These are phyloP conservation scores for Helicostylum pulchrum DNA, from an alignment of 192 early-diverging fungal genomes.

Conservation along the genomic window DNA sequence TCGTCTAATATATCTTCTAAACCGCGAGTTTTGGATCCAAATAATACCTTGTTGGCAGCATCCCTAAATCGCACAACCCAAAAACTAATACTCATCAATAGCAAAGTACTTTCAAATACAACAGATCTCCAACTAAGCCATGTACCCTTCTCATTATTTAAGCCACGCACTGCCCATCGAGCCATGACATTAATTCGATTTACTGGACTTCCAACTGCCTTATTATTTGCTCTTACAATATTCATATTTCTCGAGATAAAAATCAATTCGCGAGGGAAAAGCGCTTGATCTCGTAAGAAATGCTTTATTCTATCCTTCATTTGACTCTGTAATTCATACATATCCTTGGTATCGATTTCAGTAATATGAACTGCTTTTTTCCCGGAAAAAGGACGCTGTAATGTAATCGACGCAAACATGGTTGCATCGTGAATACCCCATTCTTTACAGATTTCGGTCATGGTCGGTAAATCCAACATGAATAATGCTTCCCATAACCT, in stretches of 20 bases:
- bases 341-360: slow-evolving; percentile 44
- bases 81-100: slow-evolving; percentile 59
- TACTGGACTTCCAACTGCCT: slow-evolving; percentile 78
- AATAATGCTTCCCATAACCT: slow-evolving; percentile 84
- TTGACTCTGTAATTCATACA: slow-evolving; percentile 72
- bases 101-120: slow-evolving; percentile 57
- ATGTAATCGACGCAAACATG: slow-evolving; percentile 66
- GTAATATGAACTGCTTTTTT: slow-evolving; percentile 42
- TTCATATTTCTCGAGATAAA: slow-evolving; percentile 90
- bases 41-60: slow-evolving; percentile 33
- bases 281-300: slow-evolving; percentile 67
- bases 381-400: slow-evolving; percentile 64
- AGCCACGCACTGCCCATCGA: slow-evolving; percentile 65
- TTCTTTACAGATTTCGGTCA: slow-evolving; percentile 57
- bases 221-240: slow-evolving; percentile 82
- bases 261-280: slow-evolving; percentile 84
- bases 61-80: slow-evolving; percentile 46
- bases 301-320: slow-evolving; percentile 69
- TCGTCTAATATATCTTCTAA: slow-evolving; percentile 80
- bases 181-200: slow-evolving; percentile 87
- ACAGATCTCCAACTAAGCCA: slow-evolving; percentile 19
- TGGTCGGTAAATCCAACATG: slow-evolving; percentile 60
- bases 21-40: slow-evolving; percentile 40
- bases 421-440: slow-evolving; percentile 73
- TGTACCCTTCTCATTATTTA: slow-evolving; percentile 25